Percentiles rank a stretch among this genome's conserved stretches.
Conservation (phyloP, 495 filamentous ascomycete species). For the Penicillium manginii region DNA sequence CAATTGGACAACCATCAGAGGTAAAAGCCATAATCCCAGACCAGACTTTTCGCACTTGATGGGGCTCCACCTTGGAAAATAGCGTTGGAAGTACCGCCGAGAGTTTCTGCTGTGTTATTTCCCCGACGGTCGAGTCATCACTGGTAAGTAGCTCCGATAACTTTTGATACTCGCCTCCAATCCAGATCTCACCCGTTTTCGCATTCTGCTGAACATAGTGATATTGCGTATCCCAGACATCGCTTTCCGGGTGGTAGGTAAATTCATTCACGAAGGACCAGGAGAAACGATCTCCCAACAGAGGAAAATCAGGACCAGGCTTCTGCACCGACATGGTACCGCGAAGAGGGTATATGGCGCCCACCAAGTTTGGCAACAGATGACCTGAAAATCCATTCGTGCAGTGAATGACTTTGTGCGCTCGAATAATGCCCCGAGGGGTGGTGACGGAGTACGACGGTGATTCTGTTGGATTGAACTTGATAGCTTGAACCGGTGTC, state of each 20-base stretch:
- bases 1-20: constrained; percentile 4
- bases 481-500: not conserved
- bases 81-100: not conserved
- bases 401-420: constrained; percentile 4
- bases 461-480: not conserved
- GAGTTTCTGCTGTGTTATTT: not conserved
- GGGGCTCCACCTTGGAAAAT: not conserved
- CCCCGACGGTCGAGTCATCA: constrained; percentile 1
- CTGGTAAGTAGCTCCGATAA: not conserved
- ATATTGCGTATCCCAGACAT: constrained; percentile 4
- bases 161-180: constrained; percentile 8
- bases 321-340: constrained; percentile 1
- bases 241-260: not conserved
- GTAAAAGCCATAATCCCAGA: constrained; percentile 11
- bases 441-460: not conserved
- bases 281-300: not conserved
- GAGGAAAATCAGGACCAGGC: not conserved
- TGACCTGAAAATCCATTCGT: constrained; percentile 8
- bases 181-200: constrained; percentile 5
- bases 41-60: constrained; percentile 1
- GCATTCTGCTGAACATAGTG: constrained; percentile 10
- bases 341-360: not conserved
- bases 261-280: not conserved
- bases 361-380: not conserved
- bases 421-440: constrained; percentile 1